phyloP scores from a whole-genome alignment of 495 filamentous ascomycete species.

The Xylaria acuta region DNA sequence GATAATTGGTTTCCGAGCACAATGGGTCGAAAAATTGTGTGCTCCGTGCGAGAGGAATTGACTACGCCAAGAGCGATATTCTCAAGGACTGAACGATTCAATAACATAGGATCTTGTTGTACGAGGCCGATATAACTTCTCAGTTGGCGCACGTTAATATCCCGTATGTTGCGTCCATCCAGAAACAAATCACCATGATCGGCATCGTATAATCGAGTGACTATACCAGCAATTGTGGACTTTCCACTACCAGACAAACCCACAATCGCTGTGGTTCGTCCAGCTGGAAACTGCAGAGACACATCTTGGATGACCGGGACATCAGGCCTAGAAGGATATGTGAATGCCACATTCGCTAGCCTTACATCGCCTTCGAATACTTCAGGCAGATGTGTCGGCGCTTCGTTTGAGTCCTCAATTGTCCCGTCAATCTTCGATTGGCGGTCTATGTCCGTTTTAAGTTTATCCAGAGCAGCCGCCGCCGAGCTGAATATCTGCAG shows the following conservation, averaged over 20 bases:
- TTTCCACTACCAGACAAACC: conserved; percentile 77
- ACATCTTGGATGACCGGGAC: conserved; percentile 58
- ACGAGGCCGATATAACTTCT: conserved; percentile 66
- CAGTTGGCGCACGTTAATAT: conserved; percentile 63
- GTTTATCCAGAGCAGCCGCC: conserved; percentile 54
- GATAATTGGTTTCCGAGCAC: conserved; percentile 32
- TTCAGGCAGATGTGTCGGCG: conserved; percentile 32
- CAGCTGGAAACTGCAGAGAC: conserved; percentile 57
- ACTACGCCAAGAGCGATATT: conserved; percentile 72
- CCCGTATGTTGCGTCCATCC: conserved; percentile 58
- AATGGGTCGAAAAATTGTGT: conserved; percentile 41
- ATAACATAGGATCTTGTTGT: conserved; percentile 70
- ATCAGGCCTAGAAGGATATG: conserved; percentile 66
- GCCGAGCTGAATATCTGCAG: conserved; percentile 65
- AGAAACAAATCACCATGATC: conserved; percentile 52
- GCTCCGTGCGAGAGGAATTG: conserved; percentile 58
- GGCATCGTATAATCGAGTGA: conserved; percentile 63
- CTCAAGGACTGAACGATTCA: conserved; percentile 69
- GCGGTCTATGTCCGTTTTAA: conserved; percentile 58
- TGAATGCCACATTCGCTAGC: conserved; percentile 63
- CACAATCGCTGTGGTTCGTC: conserved; percentile 69
- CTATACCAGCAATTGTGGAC: conserved; percentile 66
- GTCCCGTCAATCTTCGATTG: conserved; percentile 57
- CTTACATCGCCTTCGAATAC: conserved; percentile 52
- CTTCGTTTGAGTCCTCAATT: conserved; percentile 41